phyloP scores from a whole-genome alignment of 164 flowering plant species.

The Sedum album region DNA sequence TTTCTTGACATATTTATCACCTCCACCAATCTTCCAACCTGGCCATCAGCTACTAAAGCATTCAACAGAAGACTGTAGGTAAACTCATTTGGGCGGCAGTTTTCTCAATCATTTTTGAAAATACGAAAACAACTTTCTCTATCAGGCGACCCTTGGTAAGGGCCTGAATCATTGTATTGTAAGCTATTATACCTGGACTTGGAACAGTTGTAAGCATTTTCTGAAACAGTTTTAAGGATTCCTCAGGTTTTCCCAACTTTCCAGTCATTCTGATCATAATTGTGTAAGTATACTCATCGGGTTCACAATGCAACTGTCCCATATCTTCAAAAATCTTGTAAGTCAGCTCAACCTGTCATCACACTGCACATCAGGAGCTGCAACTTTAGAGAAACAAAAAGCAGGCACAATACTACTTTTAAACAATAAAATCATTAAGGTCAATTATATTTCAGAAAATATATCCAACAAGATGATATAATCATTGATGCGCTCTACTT shows the following conservation, averaged over 20 bases:
- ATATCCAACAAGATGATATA: not conserved
- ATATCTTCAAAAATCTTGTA: constrained; percentile 70
- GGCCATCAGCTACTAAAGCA: constrained; percentile 55
- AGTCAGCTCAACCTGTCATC: constrained; percentile 62
- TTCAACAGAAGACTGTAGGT: constrained; percentile 67
- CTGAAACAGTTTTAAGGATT: constrained; percentile 55
- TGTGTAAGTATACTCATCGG: constrained; percentile 82
- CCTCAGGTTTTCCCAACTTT: constrained; percentile 48
- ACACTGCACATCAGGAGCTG: constrained; percentile 31
- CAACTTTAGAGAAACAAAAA: not conserved
- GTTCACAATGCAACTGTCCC: constrained; percentile 67
- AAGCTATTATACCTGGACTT: constrained; percentile 52
- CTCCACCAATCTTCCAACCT: constrained; percentile 60
- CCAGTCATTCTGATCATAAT: constrained; percentile 82
- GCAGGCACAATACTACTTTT: not conserved
- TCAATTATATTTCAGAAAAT: not conserved
- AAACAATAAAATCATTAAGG: not conserved
- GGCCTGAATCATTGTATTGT: constrained; percentile 75
- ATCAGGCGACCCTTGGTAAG: constrained; percentile 57
- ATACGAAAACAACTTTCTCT: constrained; percentile 55
- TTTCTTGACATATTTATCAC: constrained; percentile 53
- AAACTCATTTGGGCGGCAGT: constrained; percentile 82
- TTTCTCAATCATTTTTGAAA: constrained; percentile 71
- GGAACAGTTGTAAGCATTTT: constrained; percentile 68
- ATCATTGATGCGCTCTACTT: not conserved